Evolutionary conservation across 1,139 yeast species (phyloP).

Genomic region (Blastobotrys proliferans): DNA sequence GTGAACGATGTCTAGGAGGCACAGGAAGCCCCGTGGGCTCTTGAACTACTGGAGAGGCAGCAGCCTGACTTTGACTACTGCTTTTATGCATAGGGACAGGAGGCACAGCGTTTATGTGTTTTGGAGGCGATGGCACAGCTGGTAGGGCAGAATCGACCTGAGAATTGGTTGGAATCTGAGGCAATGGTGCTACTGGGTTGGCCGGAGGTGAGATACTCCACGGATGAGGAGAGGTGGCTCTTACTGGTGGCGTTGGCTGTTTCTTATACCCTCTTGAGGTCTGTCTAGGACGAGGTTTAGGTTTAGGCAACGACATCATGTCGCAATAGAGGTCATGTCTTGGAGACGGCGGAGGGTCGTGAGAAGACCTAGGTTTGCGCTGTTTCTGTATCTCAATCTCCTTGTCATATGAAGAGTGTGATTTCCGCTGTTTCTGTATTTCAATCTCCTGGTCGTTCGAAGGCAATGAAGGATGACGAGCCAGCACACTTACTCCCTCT

Average conservation of each 20-base stretch:
- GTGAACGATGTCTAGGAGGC: background rate
- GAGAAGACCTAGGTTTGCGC: background rate
- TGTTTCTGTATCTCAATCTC: background rate
- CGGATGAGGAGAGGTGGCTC: constrained; percentile 8
- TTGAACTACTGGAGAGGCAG: too few relatives aligned
- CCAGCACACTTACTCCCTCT: background rate
- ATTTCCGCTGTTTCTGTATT: background rate
- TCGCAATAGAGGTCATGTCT: constrained; percentile 4
- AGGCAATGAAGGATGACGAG: constrained; percentile 2
- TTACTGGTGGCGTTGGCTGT: background rate
- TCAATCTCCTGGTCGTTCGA: background rate
- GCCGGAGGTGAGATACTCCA: constrained; percentile 5
- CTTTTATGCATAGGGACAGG: too few relatives aligned
- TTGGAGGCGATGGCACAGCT: too few relatives aligned
- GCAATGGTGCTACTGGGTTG: background rate
- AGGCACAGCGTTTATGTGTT: too few relatives aligned
- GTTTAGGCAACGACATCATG: background rate
- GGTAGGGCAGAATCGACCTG: too few relatives aligned
- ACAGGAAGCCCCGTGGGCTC: too few relatives aligned
- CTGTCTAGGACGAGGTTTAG: background rate
- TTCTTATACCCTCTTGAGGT: background rate
- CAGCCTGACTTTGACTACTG: too few relatives aligned
- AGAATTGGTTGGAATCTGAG: background rate
- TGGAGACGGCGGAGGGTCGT: constrained; percentile 5
- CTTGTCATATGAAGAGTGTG: background rate